Percentiles rank a stretch among this genome's conserved stretches.
phyloP scores from a whole-genome alignment of 768 basidiomycete genomes.

The Fomitopsis pulvina region DNA sequence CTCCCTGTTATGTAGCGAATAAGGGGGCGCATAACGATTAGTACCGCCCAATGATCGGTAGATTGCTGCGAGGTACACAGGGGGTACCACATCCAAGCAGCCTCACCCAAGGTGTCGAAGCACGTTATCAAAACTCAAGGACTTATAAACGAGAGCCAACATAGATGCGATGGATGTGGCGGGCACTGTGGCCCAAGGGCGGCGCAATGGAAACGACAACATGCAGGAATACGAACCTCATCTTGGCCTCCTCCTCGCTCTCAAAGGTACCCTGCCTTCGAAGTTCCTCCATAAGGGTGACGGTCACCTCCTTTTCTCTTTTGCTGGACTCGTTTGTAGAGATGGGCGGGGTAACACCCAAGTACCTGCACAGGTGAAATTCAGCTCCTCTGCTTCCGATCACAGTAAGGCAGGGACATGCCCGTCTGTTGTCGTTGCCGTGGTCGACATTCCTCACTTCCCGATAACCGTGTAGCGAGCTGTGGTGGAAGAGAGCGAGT shows the following conservation, averaged over 20 bases:
- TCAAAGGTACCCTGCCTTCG: slow-evolving; percentile 84
- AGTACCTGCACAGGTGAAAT: slow-evolving; percentile 39
- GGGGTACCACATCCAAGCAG: too few relatives aligned
- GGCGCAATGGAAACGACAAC: background rate
- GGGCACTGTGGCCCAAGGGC: background rate
- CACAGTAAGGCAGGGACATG: background rate
- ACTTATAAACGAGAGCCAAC: too few relatives aligned
- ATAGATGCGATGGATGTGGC: background rate
- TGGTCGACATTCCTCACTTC: slow-evolving; percentile 7
- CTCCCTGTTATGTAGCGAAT: slow-evolving; percentile 62
- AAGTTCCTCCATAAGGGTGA: slow-evolving; percentile 87
- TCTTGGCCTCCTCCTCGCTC: slow-evolving; percentile 79
- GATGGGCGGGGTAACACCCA: slow-evolving; percentile 85
- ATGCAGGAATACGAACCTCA: slow-evolving; percentile 54
- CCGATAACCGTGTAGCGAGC: background rate
- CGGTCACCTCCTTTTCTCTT: slow-evolving; percentile 77
- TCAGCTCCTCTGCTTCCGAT: background rate
- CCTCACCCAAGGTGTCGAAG: too few relatives aligned
- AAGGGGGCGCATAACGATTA: background rate
- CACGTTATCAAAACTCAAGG: too few relatives aligned
- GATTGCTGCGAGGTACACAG: background rate
- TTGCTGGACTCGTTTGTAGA: slow-evolving; percentile 66
- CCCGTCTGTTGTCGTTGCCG: slow-evolving; percentile 15
- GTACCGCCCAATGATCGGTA: background rate
- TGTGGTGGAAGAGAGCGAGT: background rate